phyloP scores from a whole-genome alignment of 2,329 filamentous ascomycete species.

The Botrytis cinerea region DNA sequence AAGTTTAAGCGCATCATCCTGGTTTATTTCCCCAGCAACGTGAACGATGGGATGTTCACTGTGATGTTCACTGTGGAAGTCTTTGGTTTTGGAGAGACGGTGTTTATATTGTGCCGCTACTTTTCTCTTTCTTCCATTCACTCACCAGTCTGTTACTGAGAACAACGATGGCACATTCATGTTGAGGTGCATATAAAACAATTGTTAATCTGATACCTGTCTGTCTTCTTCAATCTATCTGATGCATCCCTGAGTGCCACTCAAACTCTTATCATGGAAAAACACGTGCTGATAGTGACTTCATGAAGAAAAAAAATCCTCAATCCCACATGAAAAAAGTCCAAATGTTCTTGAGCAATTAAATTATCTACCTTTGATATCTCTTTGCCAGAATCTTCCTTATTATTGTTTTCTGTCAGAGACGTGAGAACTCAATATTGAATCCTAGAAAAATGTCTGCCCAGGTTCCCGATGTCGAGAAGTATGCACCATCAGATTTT shows the following conservation, averaged over 20 bases:
- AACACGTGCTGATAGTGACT: constrained; percentile 17
- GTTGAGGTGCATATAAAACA: background rate
- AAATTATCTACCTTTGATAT: background rate
- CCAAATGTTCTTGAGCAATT: background rate
- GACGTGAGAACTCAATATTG: background rate
- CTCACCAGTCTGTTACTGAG: background rate
- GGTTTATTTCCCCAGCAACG: constrained; percentile 20
- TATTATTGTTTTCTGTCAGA: background rate
- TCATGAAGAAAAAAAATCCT: background rate
- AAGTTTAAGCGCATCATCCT: constrained; percentile 2
- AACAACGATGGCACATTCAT: background rate
- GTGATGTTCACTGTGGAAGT: background rate
- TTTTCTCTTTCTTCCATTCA: background rate
- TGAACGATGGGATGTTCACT: background rate
- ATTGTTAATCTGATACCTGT: background rate
- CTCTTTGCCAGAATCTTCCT: background rate
- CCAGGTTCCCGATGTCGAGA: constrained; percentile 26
- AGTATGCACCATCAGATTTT: constrained; percentile 37
- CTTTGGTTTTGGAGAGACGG: background rate
- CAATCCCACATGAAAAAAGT: constrained; percentile 13
- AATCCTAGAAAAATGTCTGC: constrained; percentile 31
- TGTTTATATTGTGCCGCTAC: background rate
- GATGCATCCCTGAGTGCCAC: background rate
- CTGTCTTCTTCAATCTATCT: background rate
- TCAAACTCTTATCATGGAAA: background rate